Conservation (phyloP, 768 basidiomycete genomes). For the Termitomyces sp. region DNA sequence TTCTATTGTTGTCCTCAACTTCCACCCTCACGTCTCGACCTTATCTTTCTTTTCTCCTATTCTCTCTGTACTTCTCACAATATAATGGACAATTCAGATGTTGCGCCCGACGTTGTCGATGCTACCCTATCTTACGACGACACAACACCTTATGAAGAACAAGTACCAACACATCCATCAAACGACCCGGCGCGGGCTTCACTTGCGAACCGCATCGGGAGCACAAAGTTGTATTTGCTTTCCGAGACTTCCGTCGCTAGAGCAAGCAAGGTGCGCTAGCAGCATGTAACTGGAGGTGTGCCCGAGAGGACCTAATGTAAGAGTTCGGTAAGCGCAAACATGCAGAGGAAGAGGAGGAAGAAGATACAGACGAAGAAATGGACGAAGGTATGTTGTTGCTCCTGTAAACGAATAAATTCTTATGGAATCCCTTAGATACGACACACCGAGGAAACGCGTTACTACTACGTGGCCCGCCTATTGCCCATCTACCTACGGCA, state of each 20-base stretch:
- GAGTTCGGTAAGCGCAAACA: conserved; percentile 47
- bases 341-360: conserved; percentile 32
- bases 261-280: conserved; percentile 71
- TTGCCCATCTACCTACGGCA: conserved; percentile 71
- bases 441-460: conserved; percentile 63
- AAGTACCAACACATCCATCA: conserved; percentile 36
- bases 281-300: conserved; percentile 36
- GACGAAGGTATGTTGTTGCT: conserved; percentile 29
- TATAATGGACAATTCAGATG: conserved; percentile 48
- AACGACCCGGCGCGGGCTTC: conserved; percentile 32
- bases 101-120: conserved; percentile 27
- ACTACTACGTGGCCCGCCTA: conserved; percentile 69
- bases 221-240: conserved; percentile 73
- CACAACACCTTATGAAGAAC: conserved; percentile 55
- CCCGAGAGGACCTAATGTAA: conserved; percentile 45
- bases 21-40: conserved; percentile 6
- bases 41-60: conserved; percentile 4
- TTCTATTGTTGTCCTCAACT: conserved; percentile 8
- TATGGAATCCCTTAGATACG: conserved; percentile 33
- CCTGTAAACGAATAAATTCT: conserved; percentile 2
- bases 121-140: conserved; percentile 54
- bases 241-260: conserved; percentile 62
- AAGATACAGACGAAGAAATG: conserved; percentile 30
- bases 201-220: conserved; percentile 69
- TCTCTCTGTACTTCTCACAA: conserved; percentile 12